A percentile compares a stretch with the other conserved stretches of the same genome.
These are phyloP conservation scores for Marchantia polymorpha DNA, from an alignment of 225 moss, liverwort and hornwort genomes.

Conservation along the genomic window DNA sequence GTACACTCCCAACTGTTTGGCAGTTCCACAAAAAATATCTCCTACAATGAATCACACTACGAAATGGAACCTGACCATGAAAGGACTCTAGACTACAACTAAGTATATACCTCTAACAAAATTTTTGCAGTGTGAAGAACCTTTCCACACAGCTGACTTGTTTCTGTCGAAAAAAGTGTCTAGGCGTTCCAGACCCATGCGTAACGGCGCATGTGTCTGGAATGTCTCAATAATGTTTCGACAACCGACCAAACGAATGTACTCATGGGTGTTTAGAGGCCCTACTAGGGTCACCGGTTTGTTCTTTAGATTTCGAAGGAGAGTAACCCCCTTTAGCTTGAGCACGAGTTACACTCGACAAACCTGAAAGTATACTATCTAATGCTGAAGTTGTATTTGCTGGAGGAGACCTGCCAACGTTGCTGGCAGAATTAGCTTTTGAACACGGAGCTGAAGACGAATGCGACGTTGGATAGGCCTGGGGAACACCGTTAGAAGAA, in stretches of 20 bases:
- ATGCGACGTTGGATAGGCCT: neutral
- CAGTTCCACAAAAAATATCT: neutral
- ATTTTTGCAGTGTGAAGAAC: slow-evolving; percentile 9
- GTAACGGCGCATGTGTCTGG: neutral
- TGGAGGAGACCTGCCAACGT: slow-evolving; percentile 13
- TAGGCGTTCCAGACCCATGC: neutral
- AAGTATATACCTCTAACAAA: slow-evolving; percentile 9
- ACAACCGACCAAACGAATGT: neutral
- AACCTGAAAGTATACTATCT: slow-evolving; percentile 75
- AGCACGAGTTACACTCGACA: slow-evolving; percentile 60
- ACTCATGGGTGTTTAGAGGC: slow-evolving; percentile 18
- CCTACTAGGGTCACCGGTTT: slow-evolving; percentile 7
- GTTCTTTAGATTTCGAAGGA: slow-evolving; percentile 8
- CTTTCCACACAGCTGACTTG: neutral
- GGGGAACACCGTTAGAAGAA: neutral
- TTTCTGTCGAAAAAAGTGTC: neutral
- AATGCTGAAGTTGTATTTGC: slow-evolving; percentile 44
- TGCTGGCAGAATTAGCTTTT: neutral
- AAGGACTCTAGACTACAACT: neutral
- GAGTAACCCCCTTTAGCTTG: slow-evolving; percentile 57
- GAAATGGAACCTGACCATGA: neutral
- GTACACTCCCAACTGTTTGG: neutral
- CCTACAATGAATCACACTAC: neutral
- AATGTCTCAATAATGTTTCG: neutral
- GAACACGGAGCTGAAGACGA: neutral